Evolutionary conservation across 441 rosid species (phyloP).

Genomic region (Euphorbia schlechtendalii): DNA sequence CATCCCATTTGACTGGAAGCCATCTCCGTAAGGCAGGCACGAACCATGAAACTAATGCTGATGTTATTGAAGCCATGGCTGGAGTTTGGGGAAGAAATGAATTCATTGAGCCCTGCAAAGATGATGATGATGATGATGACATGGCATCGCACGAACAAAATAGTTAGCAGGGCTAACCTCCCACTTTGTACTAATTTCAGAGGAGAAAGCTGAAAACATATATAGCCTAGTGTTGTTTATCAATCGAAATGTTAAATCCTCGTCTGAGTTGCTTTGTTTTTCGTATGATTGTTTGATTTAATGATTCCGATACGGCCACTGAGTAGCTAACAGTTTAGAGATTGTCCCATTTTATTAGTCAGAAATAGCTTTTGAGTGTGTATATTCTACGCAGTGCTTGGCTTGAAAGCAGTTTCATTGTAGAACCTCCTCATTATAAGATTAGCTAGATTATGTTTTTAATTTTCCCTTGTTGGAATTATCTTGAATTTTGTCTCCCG

Average conservation of each 20-base stretch:
- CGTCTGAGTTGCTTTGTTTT: conserved; percentile 26
- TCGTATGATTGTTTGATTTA: conserved; percentile 21
- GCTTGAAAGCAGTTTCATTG: background rate
- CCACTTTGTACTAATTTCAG: conserved; percentile 46
- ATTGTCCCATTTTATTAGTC: conserved; percentile 6
- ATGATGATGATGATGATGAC: background rate
- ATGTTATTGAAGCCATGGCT: conserved; percentile 22
- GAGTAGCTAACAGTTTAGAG: conserved; percentile 10
- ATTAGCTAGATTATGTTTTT: background rate
- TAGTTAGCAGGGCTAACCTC: conserved; percentile 26
- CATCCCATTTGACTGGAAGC: conserved; percentile 82
- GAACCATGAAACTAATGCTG: conserved; percentile 10
- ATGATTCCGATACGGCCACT: conserved; percentile 16
- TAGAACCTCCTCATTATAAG: background rate
- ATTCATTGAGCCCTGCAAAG: conserved; percentile 28
- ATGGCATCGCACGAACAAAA: conserved; percentile 20
- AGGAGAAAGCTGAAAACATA: conserved; percentile 28
- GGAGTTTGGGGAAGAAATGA: conserved; percentile 25
- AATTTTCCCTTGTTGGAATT: background rate
- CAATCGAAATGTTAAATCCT: conserved; percentile 35
- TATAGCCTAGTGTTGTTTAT: conserved; percentile 46
- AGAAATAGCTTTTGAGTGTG: background rate
- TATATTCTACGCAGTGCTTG: background rate
- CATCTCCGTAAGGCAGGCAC: conserved; percentile 35
- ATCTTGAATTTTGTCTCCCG: too few species aligned